Evolutionary conservation across 768 basidiomycete genomes (phyloP).

Genomic region (Tricholomella constricta): DNA sequence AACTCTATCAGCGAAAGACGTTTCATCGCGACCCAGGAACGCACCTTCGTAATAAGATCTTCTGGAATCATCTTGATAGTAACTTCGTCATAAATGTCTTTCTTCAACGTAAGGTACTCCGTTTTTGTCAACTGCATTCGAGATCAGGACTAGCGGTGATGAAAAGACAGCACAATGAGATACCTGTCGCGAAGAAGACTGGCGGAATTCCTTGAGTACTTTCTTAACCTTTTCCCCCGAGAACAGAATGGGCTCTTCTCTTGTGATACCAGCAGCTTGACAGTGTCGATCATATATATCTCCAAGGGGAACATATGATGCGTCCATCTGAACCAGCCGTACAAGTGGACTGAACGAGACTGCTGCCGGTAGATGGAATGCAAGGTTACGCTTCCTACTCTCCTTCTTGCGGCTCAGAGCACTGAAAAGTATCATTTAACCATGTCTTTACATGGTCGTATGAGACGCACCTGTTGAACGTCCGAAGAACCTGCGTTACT

Average conservation of each 20-base stretch:
- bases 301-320: conserved; percentile 86
- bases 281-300: conserved; percentile 96
- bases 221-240: conserved; percentile 84
- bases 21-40: conserved; percentile 18
- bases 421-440: conserved; percentile 39
- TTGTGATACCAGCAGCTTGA: conserved; percentile 66
- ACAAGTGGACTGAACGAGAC: conserved; percentile 82
- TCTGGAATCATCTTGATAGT: conserved; percentile 87
- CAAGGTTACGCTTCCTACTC: conserved; percentile 85
- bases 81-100: conserved; percentile 89
- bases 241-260: conserved; percentile 87
- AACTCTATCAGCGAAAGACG: conserved; percentile 2
- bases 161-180: not conserved
- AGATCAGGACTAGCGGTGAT: conserved; percentile 2
- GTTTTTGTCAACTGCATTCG: conserved; percentile 53
- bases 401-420: conserved; percentile 88
- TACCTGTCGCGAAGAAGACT: conserved; percentile 48
- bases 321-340: conserved; percentile 88
- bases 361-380: conserved; percentile 88
- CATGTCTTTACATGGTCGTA: not conserved
- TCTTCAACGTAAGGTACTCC: conserved; percentile 71
- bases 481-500: conserved; percentile 90
- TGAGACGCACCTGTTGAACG: conserved; percentile 78
- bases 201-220: conserved; percentile 62
- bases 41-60: conserved; percentile 78